A percentile compares a stretch with the other conserved stretches of the same genome.
Conservation (phyloP, 768 basidiomycete genomes). For the Russula dissimulans region DNA sequence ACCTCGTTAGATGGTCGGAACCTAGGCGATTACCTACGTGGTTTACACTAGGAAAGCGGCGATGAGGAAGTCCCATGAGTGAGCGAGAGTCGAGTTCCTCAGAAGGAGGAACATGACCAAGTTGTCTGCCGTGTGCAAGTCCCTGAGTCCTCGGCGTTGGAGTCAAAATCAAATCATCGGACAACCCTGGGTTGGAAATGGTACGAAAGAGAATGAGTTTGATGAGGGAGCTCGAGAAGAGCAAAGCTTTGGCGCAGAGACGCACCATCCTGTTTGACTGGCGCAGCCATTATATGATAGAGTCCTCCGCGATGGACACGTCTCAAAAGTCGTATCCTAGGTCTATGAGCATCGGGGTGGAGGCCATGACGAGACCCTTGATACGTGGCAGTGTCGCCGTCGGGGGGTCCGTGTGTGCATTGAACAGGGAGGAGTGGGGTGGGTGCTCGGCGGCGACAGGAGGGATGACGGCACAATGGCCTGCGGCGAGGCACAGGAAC, state of each 20-base stretch:
- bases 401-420: slow-evolving; percentile 88
- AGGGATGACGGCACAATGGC: too few relatives aligned
- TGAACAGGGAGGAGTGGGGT: slow-evolving; percentile 72
- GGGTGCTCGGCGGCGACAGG: slow-evolving; percentile 52
- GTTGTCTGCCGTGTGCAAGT: slow-evolving; percentile 74
- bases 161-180: slow-evolving; percentile 88
- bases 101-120: slow-evolving; percentile 61
- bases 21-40: slow-evolving; percentile 94
- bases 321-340: slow-evolving; percentile 89
- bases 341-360: slow-evolving; percentile 91
- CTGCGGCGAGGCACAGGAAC: slow-evolving; percentile 64
- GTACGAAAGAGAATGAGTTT: slow-evolving; percentile 68
- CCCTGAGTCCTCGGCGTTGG: slow-evolving; percentile 84
- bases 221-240: too few relatives aligned
- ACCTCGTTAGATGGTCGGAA: slow-evolving; percentile 81
- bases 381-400: slow-evolving; percentile 92
- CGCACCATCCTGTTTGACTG: slow-evolving; percentile 51
- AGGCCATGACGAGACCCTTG: slow-evolving; percentile 91
- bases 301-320: slow-evolving; percentile 81
- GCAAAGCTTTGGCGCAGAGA: background rate
- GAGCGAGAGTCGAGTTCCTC: slow-evolving; percentile 28
- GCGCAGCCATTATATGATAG: slow-evolving; percentile 66
- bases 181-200: slow-evolving; percentile 59
- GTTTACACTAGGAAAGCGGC: slow-evolving; percentile 93
- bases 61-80: slow-evolving; percentile 77